phyloP scores from a whole-genome alignment of 2,329 filamentous ascomycete species.

The Hypoxylon sp. region DNA sequence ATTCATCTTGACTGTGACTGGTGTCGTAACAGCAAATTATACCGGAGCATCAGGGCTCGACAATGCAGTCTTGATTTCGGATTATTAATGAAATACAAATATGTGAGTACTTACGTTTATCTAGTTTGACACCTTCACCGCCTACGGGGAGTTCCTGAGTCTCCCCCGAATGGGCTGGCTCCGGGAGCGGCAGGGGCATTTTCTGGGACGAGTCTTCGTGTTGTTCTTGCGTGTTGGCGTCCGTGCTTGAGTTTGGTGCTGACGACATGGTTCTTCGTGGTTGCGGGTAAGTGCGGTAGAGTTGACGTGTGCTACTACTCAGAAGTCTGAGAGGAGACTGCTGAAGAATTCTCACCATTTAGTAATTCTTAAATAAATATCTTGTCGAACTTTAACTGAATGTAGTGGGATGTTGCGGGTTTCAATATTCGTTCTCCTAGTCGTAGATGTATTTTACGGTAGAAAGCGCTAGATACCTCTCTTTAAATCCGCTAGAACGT shows the following conservation, averaged over 20 bases:
- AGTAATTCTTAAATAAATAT: neutral
- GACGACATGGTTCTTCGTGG: conserved; percentile 39
- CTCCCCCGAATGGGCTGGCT: conserved; percentile 30
- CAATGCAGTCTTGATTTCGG: neutral
- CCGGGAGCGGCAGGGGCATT: conserved; percentile 43
- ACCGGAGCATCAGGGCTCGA: neutral
- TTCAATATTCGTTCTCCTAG: conserved; percentile 3
- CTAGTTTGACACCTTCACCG: conserved; percentile 67
- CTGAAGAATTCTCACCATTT: conserved; percentile 33
- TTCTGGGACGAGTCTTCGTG: conserved; percentile 17
- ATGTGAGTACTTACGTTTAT: conserved; percentile 58
- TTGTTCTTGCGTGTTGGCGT: conserved; percentile 19
- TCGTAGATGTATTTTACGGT: neutral
- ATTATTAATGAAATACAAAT: neutral
- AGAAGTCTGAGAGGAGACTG: conserved; percentile 30
- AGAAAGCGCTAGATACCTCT: conserved; percentile 37
- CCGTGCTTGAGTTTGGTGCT: conserved; percentile 19
- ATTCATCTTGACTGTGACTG: neutral
- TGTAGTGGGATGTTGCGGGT: conserved; percentile 8
- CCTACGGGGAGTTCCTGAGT: conserved; percentile 50
- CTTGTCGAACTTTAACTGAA: neutral
- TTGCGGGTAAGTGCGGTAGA: conserved; percentile 20
- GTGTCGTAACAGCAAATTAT: neutral
- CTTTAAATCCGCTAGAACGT: conserved; percentile 16
- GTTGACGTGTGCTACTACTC: conserved; percentile 20